Evolutionary conservation across 2,329 filamentous ascomycete species (phyloP), one percentile per base, ranked within the genome.

Genomic region (Emergomyces orientalis): DNA sequence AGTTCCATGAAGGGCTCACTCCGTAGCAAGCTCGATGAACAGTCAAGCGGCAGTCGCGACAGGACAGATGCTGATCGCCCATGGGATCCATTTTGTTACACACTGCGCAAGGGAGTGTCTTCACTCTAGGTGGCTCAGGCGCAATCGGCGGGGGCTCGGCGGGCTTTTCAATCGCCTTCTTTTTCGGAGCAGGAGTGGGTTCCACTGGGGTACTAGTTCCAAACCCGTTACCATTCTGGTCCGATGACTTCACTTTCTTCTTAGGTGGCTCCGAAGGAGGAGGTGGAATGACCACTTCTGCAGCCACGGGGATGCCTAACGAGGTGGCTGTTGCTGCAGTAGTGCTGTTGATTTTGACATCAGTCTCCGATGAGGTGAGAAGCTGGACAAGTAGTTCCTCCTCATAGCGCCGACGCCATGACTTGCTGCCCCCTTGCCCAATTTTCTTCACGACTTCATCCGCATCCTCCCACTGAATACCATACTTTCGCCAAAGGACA

Each of bases 21-120:
- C 94, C 94, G 72, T 97, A 99, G 76, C 94, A 99, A 65, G 86
- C 86, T 61, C 89, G 88, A 75, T 99, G 94, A 30, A 97, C 93
- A 3, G 91, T 91, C 75, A 99, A 78, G 61, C 91, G 88, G 74
- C 94, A 99, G 71, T 96, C 91, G 58, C 86, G 84, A 74, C 94
- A 99, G 49, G 88, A 86, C 19, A 95, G 74, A 69, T 90, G 85
- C 67, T 89, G 83, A 60, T 91, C 88, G 14, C 85, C 87, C 39
- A 82, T 79, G 0, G 88, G 86, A 59, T 92, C 90, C 72, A 89
- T 78, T 69, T 88, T 83, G 65, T 84, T 81, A 77, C 94, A 99
- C 55, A 99, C 83, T 14, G 90, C 89, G 73, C 94, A 99, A 1
- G 93, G 90, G 63, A 97, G 80, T 8, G 84, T 81, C 69, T 86